Base-by-base conservation (phyloP, 2,329 filamentous ascomycete species). In the Gyromitra esculenta region DNA sequence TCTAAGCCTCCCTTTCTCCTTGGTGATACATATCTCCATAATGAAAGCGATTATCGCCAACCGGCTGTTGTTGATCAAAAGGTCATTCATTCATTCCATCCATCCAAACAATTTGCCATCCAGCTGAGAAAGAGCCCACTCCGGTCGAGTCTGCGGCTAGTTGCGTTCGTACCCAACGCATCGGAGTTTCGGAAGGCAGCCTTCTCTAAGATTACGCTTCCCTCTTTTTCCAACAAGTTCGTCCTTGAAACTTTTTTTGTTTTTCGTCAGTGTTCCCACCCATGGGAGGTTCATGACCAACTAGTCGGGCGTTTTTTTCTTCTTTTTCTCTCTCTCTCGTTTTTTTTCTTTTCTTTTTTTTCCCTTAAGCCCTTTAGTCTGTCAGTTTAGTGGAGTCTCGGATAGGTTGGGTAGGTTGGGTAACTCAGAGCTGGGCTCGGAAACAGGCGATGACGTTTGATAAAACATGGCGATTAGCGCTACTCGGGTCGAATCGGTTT, bases 391-490 rank as follows among this genome's bases (percentile, higher is more conserved):
- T 64, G 57, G 52, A 21, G 54, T 60, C 64, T 74, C 50, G 37
- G 57, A 39, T 50, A 63, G 63, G 63, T 66, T 65, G 70, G 63
- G 70, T 21, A 52, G 48, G 48, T 52, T 31, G 18, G 13, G 13
- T 52, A 52, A 18, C 48, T 52, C 15, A 52, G 54, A 70, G 67
- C 67, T 52, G 43, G 25, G 68, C 13, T 64, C 59, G 68, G 54
- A 68, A 66, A 75, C 72, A 71, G 59, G 66, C 72, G 57, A 75
- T 75, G 72, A 75, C 72, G 72, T 75, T 75, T 71, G 66, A 75
- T 75, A 75, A 75, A 75, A 75, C 72, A 75, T 75, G 72, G 72
- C 59, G 64, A 75, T 75, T 75, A 75, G 72, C 66, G 72, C 72
- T 70, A 13, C 57, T 56, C 59, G 72, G 66, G 72, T 75, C 72